Percentiles rank a stretch among this genome's conserved stretches.
These are phyloP conservation scores for Rhizophagus sp. DNA, from an alignment of 192 early-diverging fungal genomes.

Conservation along the genomic window DNA sequence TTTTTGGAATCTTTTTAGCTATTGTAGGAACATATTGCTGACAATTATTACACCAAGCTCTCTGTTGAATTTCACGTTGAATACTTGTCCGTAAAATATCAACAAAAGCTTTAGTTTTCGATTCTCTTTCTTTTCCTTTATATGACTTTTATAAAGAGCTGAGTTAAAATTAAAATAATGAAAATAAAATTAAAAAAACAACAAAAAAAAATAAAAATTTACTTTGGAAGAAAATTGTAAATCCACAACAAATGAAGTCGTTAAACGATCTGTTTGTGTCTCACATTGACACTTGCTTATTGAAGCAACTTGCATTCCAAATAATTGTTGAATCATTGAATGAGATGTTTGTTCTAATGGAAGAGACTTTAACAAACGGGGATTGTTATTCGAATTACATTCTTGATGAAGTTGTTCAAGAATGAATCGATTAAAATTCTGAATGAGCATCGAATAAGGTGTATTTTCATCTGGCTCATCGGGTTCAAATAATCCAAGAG, in stretches of 20 bases:
- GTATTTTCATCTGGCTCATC: conserved; percentile 61
- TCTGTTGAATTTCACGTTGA: conserved; percentile 67
- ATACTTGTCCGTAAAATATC: conserved; percentile 60
- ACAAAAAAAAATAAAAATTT: not conserved
- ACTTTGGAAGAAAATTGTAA: conserved; percentile 73
- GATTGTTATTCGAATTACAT: conserved; percentile 46
- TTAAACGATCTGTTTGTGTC: conserved; percentile 59
- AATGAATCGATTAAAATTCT: conserved; percentile 88
- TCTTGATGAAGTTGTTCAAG: conserved; percentile 88
- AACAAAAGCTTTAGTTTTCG: conserved; percentile 42
- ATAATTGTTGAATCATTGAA: conserved; percentile 66
- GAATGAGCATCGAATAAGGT: conserved; percentile 76
- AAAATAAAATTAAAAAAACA: not conserved
- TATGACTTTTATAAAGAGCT: conserved; percentile 27
- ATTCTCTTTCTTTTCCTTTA: conserved; percentile 34
- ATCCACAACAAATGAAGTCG: conserved; percentile 82
- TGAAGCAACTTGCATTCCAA: conserved; percentile 63
- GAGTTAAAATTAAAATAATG: conserved; percentile 9
- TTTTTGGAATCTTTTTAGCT: conserved; percentile 67
- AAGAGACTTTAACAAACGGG: conserved; percentile 34
- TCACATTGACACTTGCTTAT: conserved; percentile 67
- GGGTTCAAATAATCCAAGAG: conserved; percentile 87
- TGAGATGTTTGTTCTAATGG: conserved; percentile 34
- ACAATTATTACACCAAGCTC: conserved; percentile 87
- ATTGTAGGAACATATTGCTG: conserved; percentile 79